phyloP scores from a whole-genome alignment of 2,329 filamentous ascomycete genomes.

The Aureobasidium zeae region DNA sequence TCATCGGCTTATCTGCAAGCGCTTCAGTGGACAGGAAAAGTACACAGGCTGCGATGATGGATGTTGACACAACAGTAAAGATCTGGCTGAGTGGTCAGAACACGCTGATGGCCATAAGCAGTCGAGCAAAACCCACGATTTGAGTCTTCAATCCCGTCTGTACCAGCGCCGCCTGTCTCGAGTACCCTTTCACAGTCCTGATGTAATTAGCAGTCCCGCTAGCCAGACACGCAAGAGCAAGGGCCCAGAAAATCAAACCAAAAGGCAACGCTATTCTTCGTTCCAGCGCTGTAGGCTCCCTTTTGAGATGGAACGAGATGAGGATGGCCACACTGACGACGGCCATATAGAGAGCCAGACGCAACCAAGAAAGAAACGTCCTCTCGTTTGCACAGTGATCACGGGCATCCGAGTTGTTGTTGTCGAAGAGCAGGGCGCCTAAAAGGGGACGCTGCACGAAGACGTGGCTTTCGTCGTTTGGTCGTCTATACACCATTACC shows the following conservation, averaged over 20 bases:
- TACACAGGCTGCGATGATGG: constrained; percentile 57
- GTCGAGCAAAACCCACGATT: constrained; percentile 41
- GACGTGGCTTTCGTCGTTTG: constrained; percentile 32
- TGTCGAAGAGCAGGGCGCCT: constrained; percentile 63
- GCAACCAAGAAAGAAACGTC: constrained; percentile 84
- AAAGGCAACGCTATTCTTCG: constrained; percentile 70
- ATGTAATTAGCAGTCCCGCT: constrained; percentile 83
- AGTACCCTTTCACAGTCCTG: constrained; percentile 72
- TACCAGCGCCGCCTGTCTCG: constrained; percentile 67
- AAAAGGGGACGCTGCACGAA: constrained; percentile 56
- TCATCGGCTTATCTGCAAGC: constrained; percentile 4
- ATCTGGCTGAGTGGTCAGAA: constrained; percentile 37
- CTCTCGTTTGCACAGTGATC: constrained; percentile 74
- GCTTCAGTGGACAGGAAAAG: constrained; percentile 46
- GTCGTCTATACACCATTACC: neutral
- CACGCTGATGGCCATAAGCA: constrained; percentile 1
- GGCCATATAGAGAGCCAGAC: constrained; percentile 81
- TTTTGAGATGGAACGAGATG: constrained; percentile 83
- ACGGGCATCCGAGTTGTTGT: constrained; percentile 62
- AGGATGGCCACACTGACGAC: constrained; percentile 85
- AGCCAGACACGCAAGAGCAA: constrained; percentile 66
- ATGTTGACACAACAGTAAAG: constrained; percentile 51
- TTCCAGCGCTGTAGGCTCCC: constrained; percentile 60
- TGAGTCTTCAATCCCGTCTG: constrained; percentile 94
- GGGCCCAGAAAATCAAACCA: constrained; percentile 77